Base-by-base conservation (phyloP, 1,139 yeast genomes). In the Williopsis jadinii region DNA sequence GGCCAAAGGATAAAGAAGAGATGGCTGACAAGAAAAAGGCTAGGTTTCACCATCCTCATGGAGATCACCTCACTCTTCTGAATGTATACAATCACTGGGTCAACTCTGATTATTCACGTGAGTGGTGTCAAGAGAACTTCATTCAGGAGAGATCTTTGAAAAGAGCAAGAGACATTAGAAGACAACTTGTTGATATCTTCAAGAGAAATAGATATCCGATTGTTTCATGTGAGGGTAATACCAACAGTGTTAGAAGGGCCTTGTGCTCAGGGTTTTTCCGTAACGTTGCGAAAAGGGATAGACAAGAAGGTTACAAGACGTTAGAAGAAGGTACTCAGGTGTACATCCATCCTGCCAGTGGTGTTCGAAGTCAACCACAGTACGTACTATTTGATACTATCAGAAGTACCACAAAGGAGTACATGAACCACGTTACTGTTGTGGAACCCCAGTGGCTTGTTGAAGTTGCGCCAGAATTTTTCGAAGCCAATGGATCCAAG, bases 201-300 rank as follows among this genome's bases (percentile, higher is more conserved):
- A 66, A 64, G 28, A 71, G 77, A 43, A 72, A 75, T 51, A 60
- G 66, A 27, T 75, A 76, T 47, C 68, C 72, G 5, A 60, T 82
- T 1, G 50, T 61, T 0, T 75, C 83, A 34, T 82, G 95, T 61
- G 82, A 84, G 2, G 66, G 75, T 6, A 73, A 80, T 40, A 64
- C 77, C 3, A 90, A 84, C 44, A 60, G 66, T 12, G 76, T 90
- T 2, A 63, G 96, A 34, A 73, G 74, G 50, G 84, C 95, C 0
- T 64, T 92, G 19, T 88, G 95, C 49, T 73, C 94, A 0, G 97
- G 98, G 0, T 92, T 77, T 55, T 92, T 92, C 70, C 79, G 84
- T 52, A 84, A 88, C 58, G 73, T 88, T 14, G 94, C 97, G 3
- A 80, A 84, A 55, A 64, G 85, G 52, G 88, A 86, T 51, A 75